These are phyloP conservation scores for Sarcomyxa edulis DNA, from an alignment of 768 basidiomycete species.

Conservation along the genomic window DNA sequence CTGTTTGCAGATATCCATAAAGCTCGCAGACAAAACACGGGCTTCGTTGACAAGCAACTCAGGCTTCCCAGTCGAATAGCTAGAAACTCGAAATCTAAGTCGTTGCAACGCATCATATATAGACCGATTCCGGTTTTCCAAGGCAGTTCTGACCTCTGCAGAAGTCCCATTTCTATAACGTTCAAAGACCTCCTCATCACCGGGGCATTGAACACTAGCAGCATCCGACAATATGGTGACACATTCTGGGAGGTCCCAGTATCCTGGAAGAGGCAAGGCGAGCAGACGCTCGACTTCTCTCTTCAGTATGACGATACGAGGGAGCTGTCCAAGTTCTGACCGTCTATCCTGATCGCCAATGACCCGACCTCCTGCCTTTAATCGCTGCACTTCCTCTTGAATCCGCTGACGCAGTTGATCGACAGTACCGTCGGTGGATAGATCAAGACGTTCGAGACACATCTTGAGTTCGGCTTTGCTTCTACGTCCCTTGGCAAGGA, in stretches of 20 bases:
- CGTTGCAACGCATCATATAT: slow-evolving; percentile 29
- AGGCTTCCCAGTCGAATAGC: slow-evolving; percentile 9
- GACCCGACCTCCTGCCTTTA: slow-evolving; percentile 23
- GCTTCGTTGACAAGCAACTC: slow-evolving; percentile 39
- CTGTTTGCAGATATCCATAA: slow-evolving; percentile 43
- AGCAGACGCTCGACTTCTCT: slow-evolving; percentile 37
- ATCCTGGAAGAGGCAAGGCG: slow-evolving; percentile 42
- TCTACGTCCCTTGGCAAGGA: slow-evolving; percentile 28
- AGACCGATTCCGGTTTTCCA: slow-evolving; percentile 27
- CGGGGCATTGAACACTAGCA: slow-evolving; percentile 21
- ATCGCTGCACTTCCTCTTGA: slow-evolving; percentile 26
- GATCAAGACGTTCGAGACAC: slow-evolving; percentile 33
- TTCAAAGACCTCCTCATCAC: slow-evolving; percentile 33
- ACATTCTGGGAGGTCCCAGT: slow-evolving; percentile 42
- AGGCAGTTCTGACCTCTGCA: slow-evolving; percentile 16
- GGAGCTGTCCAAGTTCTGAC: slow-evolving; percentile 37
- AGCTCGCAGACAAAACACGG: slow-evolving; percentile 29
- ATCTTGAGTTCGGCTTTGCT: slow-evolving; percentile 31
- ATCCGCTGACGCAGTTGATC: slow-evolving; percentile 32
- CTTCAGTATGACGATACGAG: slow-evolving; percentile 38
- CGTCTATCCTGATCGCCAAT: slow-evolving; percentile 13
- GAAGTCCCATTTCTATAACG: slow-evolving; percentile 18
- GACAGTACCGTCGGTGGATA: slow-evolving; percentile 29
- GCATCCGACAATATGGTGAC: slow-evolving; percentile 19
- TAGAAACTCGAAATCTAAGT: slow-evolving; percentile 24